Evolutionary conservation across 1,284 basidiomycete species (phyloP).

Genomic region (Puccinia brachypodii): DNA sequence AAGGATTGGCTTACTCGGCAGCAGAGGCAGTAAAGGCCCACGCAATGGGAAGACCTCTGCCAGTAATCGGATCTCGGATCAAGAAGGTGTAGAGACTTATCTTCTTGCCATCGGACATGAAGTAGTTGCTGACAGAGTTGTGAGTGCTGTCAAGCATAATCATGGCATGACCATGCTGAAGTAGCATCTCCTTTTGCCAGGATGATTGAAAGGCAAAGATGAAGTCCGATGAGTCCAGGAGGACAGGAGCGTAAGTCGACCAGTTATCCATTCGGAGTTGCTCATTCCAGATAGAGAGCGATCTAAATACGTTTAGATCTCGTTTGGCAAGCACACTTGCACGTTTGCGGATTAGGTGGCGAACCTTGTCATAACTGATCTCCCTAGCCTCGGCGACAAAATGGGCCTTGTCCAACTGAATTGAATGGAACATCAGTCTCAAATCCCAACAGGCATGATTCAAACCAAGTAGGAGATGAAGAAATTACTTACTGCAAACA

Average conservation of each 20-base stretch:
- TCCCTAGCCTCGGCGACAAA: not conserved
- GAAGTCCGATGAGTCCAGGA: not conserved
- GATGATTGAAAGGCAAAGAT: not conserved
- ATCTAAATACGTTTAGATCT: not conserved
- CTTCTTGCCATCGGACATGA: not conserved
- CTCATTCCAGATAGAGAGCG: not conserved
- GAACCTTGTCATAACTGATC: not conserved
- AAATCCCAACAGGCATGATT: too few relatives aligned
- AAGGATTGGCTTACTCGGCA: too few relatives aligned
- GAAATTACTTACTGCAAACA: not conserved
- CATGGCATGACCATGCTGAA: not conserved
- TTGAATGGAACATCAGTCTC: too few relatives aligned
- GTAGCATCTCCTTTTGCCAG: not conserved
- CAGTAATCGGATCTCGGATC: not conserved
- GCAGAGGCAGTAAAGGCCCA: not conserved
- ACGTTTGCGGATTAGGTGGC: too few relatives aligned
- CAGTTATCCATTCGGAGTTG: not conserved
- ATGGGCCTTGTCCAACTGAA: not conserved
- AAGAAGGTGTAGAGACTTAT: not conserved
- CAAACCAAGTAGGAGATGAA: not conserved
- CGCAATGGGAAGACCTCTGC: not conserved
- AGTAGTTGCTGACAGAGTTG: not conserved
- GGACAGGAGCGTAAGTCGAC: not conserved
- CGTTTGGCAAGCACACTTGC: too few relatives aligned
- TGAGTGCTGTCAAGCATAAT: not conserved